Base-by-base conservation (phyloP, 176 grass and related monocot genomes). In the Otatea glauca region DNA sequence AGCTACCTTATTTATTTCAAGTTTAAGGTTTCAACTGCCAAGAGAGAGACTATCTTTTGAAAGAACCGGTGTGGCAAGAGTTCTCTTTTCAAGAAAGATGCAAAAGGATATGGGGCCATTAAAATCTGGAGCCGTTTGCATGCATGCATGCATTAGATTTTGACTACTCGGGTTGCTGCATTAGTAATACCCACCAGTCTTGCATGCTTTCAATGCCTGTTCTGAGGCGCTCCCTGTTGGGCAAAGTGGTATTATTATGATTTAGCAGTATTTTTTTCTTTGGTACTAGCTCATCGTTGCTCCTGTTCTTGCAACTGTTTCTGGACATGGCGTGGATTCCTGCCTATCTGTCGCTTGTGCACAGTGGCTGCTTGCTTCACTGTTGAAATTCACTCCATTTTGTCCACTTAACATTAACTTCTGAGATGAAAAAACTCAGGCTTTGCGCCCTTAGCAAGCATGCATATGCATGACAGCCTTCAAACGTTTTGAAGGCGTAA, bases 351-450 rank as follows among this genome's bases (percentile, higher is more conserved):
- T 82, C 86, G 79, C 74, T 27, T 53, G 84, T 39, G 61, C 79
- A 87, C 74, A 83, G 84, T 82, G 10, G 69, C 81, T 50, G 35
- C 80, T 87, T 44, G 68, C 81, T 81, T 76, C 81, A 88, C 85
- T 91, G 72, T 91, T 76, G 48, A 69, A 80, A 84, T 91, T 91
- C 74, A 91, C 84, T 84, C 85, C 75, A 47, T 75, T 87, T 87
- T 91, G 89, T 80, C 85, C 75, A 87, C 49, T 83, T 78, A 87
- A 80, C 81, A 80, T 80, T 84, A 87, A 84, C 74, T 91, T 84
- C 68, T 70, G 80, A 83, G 68, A 68, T 73, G 79, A 47, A 76
- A 69, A 63, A 45, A 10, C 80, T 85, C 39, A 29, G 77, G 48
- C 55, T 76, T 74, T 84, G 82, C 82, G 73, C 83, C 83, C 72